A percentile compares a stretch with the other conserved stretches of the same genome.
Evolutionary conservation across 2,329 filamentous ascomycete species (phyloP).

Genomic region (Emergomyces africanus): DNA sequence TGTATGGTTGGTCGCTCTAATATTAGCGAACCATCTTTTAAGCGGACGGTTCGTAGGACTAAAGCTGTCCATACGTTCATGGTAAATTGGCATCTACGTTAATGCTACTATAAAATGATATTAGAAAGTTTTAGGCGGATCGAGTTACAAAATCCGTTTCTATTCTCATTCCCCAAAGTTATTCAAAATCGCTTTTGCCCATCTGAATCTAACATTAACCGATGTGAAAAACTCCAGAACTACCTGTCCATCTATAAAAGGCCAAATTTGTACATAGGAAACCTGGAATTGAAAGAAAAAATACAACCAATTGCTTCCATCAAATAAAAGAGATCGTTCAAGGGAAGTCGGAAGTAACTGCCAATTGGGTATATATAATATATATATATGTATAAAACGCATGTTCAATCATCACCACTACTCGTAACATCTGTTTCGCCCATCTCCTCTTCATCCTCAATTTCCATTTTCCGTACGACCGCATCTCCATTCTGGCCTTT

Average conservation of each 20-base stretch:
- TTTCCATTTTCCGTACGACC: conserved; percentile 27
- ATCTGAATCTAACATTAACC: not conserved
- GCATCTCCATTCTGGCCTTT: conserved; percentile 30
- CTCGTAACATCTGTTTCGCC: conserved; percentile 25
- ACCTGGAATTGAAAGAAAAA: not conserved
- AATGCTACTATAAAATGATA: not conserved
- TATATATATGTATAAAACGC: not conserved
- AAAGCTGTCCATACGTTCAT: not conserved
- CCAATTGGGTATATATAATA: not conserved
- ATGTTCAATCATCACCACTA: conserved; percentile 16
- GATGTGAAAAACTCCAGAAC: not conserved
- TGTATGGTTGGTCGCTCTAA: not conserved
- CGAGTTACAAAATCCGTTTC: not conserved
- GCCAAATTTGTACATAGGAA: not conserved
- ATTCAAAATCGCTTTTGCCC: not conserved
- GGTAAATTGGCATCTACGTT: not conserved
- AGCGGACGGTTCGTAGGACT: not conserved
- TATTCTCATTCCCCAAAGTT: not conserved
- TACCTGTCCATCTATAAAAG: not conserved
- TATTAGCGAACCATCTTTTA: not conserved
- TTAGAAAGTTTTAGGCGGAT: not conserved
- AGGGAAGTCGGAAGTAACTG: not conserved
- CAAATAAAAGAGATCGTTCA: not conserved
- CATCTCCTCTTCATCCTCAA: conserved; percentile 20
- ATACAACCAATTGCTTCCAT: too few species aligned